Evolutionary conservation across 129 eudicot genomes (phyloP).

Genomic region (carrot (Daucus carota)): DNA sequence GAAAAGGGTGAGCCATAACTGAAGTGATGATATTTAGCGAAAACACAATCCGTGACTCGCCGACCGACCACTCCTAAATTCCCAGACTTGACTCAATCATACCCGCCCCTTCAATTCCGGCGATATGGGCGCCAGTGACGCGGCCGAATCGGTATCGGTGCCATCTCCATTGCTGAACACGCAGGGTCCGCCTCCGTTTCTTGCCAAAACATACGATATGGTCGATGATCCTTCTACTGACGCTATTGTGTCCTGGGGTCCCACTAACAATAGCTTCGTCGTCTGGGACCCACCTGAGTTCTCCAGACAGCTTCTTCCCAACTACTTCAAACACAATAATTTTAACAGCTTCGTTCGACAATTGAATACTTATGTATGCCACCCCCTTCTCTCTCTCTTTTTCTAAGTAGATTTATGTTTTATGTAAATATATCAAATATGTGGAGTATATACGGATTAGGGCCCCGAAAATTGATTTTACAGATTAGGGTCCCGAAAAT

Average conservation of each 20-base stretch:
- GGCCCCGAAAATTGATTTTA: too few species aligned
- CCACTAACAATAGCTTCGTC: constrained; percentile 66
- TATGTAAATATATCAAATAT: too few species aligned
- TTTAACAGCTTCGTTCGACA: constrained; percentile 91
- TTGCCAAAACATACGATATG: constrained; percentile 82
- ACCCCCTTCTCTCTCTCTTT: not conserved
- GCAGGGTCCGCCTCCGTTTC: constrained; percentile 72
- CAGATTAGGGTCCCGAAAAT: too few species aligned
- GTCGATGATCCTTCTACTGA: constrained; percentile 81
- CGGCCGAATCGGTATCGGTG: constrained; percentile 13
- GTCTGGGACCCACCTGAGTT: constrained; percentile 92
- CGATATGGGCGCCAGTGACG: constrained; percentile 9
- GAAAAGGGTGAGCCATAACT: too few species aligned
- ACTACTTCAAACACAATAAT: constrained; percentile 81
- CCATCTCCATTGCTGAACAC: constrained; percentile 48
- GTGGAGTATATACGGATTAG: too few species aligned
- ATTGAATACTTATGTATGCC: constrained; percentile 72
- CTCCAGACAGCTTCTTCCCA: constrained; percentile 61
- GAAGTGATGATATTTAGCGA: too few species aligned
- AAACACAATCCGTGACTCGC: too few species aligned
- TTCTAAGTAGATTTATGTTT: too few species aligned
- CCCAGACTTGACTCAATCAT: too few species aligned
- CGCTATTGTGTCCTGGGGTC: constrained; percentile 75
- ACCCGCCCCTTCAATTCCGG: too few species aligned
- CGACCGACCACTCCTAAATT: too few species aligned